Evolutionary conservation across 768 basidiomycete species (phyloP).

Genomic region (Fomitopsis pulvina): DNA sequence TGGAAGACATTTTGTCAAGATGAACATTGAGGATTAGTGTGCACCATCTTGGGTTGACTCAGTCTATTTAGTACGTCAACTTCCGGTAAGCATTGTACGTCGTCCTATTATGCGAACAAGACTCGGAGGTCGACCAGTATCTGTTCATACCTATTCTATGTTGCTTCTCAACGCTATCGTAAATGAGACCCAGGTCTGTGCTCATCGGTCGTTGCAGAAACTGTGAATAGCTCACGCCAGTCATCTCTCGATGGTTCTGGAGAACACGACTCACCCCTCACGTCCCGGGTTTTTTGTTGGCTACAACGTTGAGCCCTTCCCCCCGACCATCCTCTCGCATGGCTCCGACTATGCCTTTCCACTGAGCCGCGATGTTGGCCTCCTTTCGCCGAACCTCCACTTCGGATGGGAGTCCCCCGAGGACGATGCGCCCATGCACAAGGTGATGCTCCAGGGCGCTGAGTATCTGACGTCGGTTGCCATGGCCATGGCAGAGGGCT

Average conservation of each 20-base stretch:
- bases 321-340: conserved; percentile 34
- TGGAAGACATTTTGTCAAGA: too few relatives aligned
- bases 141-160: too few relatives aligned
- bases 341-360: conserved; percentile 39
- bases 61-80: too few relatives aligned
- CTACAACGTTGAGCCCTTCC: conserved; percentile 49
- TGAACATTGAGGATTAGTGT: too few relatives aligned
- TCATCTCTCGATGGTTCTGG: conserved; percentile 33
- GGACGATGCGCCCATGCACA: conserved; percentile 21
- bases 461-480: conserved; percentile 32
- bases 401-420: conserved; percentile 37
- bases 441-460: conserved; percentile 18
- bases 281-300: conserved; percentile 27
- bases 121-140: too few relatives aligned
- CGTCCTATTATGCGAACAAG: too few relatives aligned
- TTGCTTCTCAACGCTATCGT: conserved; percentile 36
- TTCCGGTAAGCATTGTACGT: too few relatives aligned
- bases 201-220: background rate
- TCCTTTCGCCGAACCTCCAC: conserved; percentile 37
- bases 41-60: too few relatives aligned
- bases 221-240: background rate
- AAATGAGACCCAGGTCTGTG: conserved; percentile 36
- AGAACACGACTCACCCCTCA: conserved; percentile 27
- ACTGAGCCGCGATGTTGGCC: conserved; percentile 28
- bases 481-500: conserved; percentile 32